Conservation (phyloP, 1,284 basidiomycete genomes). For the Naganishia sp. region DNA sequence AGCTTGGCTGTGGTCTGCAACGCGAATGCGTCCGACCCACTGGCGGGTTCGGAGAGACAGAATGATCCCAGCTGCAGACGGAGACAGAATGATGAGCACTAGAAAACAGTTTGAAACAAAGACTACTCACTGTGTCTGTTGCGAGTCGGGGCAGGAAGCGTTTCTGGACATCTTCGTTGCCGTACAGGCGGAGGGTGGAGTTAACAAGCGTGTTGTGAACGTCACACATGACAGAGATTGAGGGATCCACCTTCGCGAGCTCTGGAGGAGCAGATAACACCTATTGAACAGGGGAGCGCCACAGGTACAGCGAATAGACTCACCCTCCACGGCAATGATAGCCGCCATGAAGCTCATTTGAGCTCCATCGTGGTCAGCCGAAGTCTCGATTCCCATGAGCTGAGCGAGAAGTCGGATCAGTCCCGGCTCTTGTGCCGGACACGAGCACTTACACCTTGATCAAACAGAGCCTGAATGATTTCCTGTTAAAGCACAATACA, state of each 20-base stretch:
- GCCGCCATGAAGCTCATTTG: constrained; percentile 92
- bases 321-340: constrained; percentile 85
- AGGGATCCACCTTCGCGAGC: constrained; percentile 92
- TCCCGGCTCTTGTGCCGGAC: neutral
- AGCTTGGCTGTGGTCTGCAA: constrained; percentile 89
- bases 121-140: constrained; percentile 65
- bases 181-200: constrained; percentile 88
- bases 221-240: constrained; percentile 94
- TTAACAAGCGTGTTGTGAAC: constrained; percentile 99
- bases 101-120: neutral
- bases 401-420: constrained; percentile 46
- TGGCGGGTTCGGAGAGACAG: constrained; percentile 88
- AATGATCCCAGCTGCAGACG: constrained; percentile 81
- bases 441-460: constrained; percentile 77
- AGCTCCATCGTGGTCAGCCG: constrained; percentile 77
- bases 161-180: constrained; percentile 77
- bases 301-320: neutral
- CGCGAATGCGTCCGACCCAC: constrained; percentile 96
- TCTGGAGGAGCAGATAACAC: constrained; percentile 56
- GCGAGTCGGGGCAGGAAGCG: constrained; percentile 86
- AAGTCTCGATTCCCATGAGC: constrained; percentile 97
- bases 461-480: constrained; percentile 87
- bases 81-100: constrained; percentile 5
- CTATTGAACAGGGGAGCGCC: too few species aligned
- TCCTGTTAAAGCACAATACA: constrained; percentile 36